These are phyloP conservation scores for Nakataea oryzae DNA, from an alignment of 2,329 filamentous ascomycete species.

Conservation along the genomic window DNA sequence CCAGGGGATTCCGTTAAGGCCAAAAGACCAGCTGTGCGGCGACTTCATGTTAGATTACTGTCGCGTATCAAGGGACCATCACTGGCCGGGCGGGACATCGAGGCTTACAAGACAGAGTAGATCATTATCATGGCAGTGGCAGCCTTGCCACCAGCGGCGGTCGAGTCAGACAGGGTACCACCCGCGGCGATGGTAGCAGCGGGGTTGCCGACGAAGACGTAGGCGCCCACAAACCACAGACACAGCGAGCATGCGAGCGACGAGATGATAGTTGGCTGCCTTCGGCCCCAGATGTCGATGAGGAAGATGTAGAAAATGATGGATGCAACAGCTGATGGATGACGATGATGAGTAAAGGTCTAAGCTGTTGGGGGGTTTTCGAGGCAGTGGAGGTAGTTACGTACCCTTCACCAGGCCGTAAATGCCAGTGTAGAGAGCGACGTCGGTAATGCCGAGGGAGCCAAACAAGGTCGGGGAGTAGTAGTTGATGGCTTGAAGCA, in stretches of 20 bases:
- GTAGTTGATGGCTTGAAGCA: slow-evolving; percentile 26
- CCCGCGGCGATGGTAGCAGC: slow-evolving; percentile 31
- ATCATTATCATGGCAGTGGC: slow-evolving; percentile 45
- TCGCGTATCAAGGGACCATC: no score
- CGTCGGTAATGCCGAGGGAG: slow-evolving; percentile 32
- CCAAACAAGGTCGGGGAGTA: slow-evolving; percentile 29
- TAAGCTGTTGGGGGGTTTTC: not conserved
- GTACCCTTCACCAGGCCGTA: slow-evolving; percentile 33
- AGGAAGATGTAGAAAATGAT: slow-evolving; percentile 29
- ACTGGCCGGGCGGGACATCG: not conserved
- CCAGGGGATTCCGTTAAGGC: slow-evolving; percentile 34
- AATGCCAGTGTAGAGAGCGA: slow-evolving; percentile 36
- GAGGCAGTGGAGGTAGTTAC: not conserved
- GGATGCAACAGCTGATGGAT: slow-evolving; percentile 18
- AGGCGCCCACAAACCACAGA: slow-evolving; percentile 41
- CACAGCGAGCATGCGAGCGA: slow-evolving; percentile 35
- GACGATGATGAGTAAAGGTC: not conserved
- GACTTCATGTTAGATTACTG: not conserved
- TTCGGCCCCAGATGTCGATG: slow-evolving; percentile 28
- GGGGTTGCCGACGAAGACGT: slow-evolving; percentile 40
- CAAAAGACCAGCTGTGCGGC: slow-evolving; percentile 25
- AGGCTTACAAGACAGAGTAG: slow-evolving; percentile 32
- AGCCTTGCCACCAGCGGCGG: slow-evolving; percentile 34
- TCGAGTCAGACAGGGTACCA: slow-evolving; percentile 27
- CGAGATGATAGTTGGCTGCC: slow-evolving; percentile 32